Evolutionary conservation across 768 basidiomycete species (phyloP), one percentile per base, ranked within the genome.

Genomic region (Candolleomyces efflorescens): DNA sequence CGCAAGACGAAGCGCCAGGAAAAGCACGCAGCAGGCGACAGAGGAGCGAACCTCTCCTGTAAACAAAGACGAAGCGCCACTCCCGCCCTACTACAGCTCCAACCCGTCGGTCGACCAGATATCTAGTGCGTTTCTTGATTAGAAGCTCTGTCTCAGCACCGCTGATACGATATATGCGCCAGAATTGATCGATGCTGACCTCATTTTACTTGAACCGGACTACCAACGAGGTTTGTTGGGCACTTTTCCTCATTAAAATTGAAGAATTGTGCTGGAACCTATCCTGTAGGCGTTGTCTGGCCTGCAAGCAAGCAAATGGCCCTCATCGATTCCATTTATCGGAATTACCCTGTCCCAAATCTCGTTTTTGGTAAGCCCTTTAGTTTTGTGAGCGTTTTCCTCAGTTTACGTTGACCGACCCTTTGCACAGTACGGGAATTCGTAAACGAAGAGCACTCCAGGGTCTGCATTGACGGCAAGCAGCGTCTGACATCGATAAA

Each of bases 391-490:
- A 27, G 23, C 22, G 27, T 44, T 38, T 59, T 59, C 37, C 45
- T 24, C 52, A 46, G 58, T 53, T 52, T 55, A 22, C 44, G 27
- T 36, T 52, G 85, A 59, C 78, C 82, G 10, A 71, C 79, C 20
- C 66, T 72, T 1, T 63, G 68, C 6, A 5, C 27, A 47, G 46
- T 47, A 20, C 49, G 49, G 5, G 7, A 26, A 26, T 50, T 6
- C 37, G 80, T 84, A 0, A 86, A 91, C 62, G 89, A 88, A 0
- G 71, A 79, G 0, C 86, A 87, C 63, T 75, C 71, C 1, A 82
- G 82, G 62, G 83, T 82, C 1, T 89, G 87, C 63, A 89, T 90
- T 10, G 89, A 91, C 63, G 91, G 91, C 17, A 93, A 92, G 65
- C 91, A 93, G 66, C 74, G 91, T 18, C 67, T 91, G 47, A 91